Conservation (phyloP, 306 rosid species). For the Quercus dentata region DNA sequence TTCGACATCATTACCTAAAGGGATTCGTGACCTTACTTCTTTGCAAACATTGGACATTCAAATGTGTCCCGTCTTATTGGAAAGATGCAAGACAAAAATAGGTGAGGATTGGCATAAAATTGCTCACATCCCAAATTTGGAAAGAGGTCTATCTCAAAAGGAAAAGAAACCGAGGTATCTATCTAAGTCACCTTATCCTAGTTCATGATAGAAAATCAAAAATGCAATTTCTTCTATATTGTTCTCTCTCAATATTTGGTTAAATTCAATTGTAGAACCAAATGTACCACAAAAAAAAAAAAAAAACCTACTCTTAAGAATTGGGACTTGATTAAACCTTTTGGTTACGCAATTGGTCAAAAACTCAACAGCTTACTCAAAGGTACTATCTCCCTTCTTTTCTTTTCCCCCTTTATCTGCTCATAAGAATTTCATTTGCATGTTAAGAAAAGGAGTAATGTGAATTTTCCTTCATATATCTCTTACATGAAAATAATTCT, state of each 20-base stretch:
- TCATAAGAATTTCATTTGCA: no score
- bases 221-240: neutral
- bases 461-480: no score
- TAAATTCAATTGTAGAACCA: neutral
- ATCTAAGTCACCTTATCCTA: neutral
- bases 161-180: neutral
- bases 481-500: no score
- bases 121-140: neutral
- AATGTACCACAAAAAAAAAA: neutral
- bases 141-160: no score
- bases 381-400: no score
- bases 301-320: no score
- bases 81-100: neutral
- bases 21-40: neutral
- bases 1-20: neutral
- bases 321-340: no score
- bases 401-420: no score
- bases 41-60: accelerated
- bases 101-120: neutral
- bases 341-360: no score
- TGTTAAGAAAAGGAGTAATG: no score
- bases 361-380: no score
- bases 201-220: no score
- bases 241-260: neutral
- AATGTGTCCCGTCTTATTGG: neutral